phyloP scores from a whole-genome alignment of 1,284 basidiomycete species.

The Puccinia brachypodii region DNA sequence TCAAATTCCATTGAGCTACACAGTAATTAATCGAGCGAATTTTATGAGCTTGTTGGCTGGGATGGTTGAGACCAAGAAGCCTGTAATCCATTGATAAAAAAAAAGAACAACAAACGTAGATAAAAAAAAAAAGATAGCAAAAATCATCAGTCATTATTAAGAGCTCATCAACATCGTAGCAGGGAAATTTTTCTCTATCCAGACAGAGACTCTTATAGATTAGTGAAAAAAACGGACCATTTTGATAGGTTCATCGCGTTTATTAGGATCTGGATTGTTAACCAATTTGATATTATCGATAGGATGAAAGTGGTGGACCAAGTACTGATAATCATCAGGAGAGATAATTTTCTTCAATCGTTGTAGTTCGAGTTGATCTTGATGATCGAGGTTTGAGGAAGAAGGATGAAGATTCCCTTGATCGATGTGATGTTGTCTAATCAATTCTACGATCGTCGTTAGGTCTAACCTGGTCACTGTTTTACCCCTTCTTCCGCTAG shows the following conservation, averaged over 20 bases:
- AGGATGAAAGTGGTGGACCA: conserved; percentile 29
- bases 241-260: conserved; percentile 42
- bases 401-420: conserved; percentile 7
- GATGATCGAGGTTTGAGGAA: not conserved
- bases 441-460: conserved; percentile 20
- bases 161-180: not conserved
- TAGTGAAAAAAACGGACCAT: conserved; percentile 11
- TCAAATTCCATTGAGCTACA: too few species aligned
- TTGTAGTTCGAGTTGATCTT: not conserved
- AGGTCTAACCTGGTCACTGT: conserved; percentile 21
- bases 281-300: conserved; percentile 44
- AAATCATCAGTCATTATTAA: too few species aligned
- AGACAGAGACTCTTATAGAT: not conserved
- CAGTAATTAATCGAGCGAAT: too few species aligned
- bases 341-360: not conserved
- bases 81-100: not conserved
- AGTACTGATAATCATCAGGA: not conserved
- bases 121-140: not conserved
- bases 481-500: not conserved
- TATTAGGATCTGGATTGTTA: conserved; percentile 40
- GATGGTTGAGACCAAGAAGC: conserved; percentile 21
- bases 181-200: not conserved
- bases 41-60: not conserved
- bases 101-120: not conserved
- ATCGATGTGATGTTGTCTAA: conserved; percentile 4